phyloP scores from a whole-genome alignment of 2,329 filamentous ascomycete species.

The Botrytis deweyae region DNA sequence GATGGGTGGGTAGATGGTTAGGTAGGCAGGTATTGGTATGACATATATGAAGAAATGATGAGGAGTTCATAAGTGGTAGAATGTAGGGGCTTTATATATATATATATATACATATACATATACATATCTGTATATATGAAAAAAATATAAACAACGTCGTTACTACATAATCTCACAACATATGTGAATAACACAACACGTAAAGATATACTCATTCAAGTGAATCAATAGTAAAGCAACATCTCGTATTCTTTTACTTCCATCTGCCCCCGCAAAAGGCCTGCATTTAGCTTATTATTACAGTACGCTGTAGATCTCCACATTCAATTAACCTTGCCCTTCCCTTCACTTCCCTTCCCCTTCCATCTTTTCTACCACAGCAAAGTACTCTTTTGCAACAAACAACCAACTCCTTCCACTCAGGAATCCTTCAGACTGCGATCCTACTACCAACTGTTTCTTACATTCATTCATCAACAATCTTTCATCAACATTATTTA shows the following conservation, averaged over 20 bases:
- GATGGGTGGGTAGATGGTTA: no score
- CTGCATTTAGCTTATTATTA: background rate
- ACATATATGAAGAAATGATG: background rate
- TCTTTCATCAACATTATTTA: background rate
- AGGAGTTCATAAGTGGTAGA: background rate
- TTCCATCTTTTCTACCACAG: background rate
- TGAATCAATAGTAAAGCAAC: background rate
- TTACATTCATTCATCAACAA: constrained; percentile 2
- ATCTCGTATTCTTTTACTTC: background rate
- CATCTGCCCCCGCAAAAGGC: background rate
- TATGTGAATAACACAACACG: background rate
- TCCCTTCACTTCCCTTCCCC: background rate
- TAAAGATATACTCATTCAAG: background rate
- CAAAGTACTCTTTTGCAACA: background rate
- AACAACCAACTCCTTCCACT: background rate
- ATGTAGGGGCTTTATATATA: background rate
- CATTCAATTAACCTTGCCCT: background rate
- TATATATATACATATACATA: background rate
- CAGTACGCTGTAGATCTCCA: background rate
- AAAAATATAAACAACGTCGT: background rate
- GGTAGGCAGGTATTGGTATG: no score
- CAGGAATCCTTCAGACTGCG: background rate
- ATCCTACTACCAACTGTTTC: background rate
- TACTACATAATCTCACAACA: background rate
- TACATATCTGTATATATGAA: background rate